Conservation (phyloP, 164 flowering plant species). For the Akebia trifoliata region DNA sequence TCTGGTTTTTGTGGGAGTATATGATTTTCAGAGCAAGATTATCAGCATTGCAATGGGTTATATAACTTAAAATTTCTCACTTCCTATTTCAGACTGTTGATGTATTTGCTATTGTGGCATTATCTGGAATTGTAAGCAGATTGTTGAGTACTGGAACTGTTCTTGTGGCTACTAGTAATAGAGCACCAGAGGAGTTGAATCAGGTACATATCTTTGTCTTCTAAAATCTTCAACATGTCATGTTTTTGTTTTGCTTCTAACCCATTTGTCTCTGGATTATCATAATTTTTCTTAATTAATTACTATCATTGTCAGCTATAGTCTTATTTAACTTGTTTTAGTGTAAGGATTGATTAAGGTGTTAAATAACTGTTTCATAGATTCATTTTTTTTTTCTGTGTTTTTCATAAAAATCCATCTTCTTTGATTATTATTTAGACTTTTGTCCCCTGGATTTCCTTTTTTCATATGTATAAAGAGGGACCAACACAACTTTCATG, state of each 20-base stretch:
- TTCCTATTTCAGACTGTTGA: slow-evolving; percentile 85
- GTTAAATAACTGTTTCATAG: not conserved
- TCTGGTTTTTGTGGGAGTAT: no score
- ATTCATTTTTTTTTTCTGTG: not conserved
- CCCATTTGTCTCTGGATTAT: not conserved
- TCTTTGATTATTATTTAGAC: not conserved
- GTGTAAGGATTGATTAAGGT: not conserved
- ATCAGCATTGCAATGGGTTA: slow-evolving; percentile 11
- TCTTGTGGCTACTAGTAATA: slow-evolving; percentile 94
- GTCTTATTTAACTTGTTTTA: not conserved
- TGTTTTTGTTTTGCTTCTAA: not conserved
- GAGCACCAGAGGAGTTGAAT: slow-evolving; percentile 85
- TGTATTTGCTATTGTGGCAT: slow-evolving; percentile 97
- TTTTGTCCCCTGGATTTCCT: no score
- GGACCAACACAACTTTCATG: not conserved
- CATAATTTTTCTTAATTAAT: not conserved
- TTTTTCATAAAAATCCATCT: no score
- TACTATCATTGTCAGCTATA: not conserved
- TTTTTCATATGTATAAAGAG: no score
- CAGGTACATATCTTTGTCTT: slow-evolving; percentile 49
- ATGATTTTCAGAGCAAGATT: not conserved
- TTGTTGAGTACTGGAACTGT: slow-evolving; percentile 87
- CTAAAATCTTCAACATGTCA: not conserved
- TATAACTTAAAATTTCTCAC: slow-evolving; percentile 15
- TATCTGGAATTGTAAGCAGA: slow-evolving; percentile 98